Evolutionary conservation across 1,284 basidiomycete genomes (phyloP), one percentile per base, ranked within the genome.

Genomic region (Thelephora terrestris): DNA sequence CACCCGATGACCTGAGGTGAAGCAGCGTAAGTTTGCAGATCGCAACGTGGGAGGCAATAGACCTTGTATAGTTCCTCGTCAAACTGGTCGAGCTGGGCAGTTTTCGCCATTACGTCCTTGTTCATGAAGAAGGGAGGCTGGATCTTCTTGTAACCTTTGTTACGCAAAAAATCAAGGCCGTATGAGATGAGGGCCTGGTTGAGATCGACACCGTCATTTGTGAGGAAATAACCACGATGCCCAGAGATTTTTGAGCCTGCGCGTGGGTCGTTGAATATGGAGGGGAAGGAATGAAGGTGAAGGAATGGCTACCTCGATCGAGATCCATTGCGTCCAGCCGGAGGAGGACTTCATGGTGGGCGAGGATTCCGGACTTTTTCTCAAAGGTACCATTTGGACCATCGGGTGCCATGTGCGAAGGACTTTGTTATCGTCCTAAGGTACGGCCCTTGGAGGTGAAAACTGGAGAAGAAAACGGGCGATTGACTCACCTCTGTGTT

Each of bases 81-180:
- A 59, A 98, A 99, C 66, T 98, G 91, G 60, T 94, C 91, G 16
- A 99, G 79, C 65, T 99, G 95, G 1, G 95, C 95, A 0, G 95
- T 99, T 72, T 95, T 95, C 52, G 80, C 82, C 96, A 99, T 99
- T 59, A 89, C 77, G 43, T 95, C 89, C 69, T 94, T 96, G 71
- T 93, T 92, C 89, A 99, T 97, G 76, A 99, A 88, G 73, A 98
- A 99, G 0, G 95, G 95, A 1, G 94, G 91, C 67, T 95, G 92
- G 52, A 98, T 81, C 71, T 96, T 98, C 71, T 86, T 95, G 79
- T 88, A 98, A 1, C 76, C 78, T 46, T 76, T 76, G 53, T 77
- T 80, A 40, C 91, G 77, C 50, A 99, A 72, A 66, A 96, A 99
- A 64, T 98, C 89, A 52, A 99, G 81, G 1, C 91, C 93, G 61